Conservation (phyloP, 805 yeast species). For the Candida hispaniensis region DNA sequence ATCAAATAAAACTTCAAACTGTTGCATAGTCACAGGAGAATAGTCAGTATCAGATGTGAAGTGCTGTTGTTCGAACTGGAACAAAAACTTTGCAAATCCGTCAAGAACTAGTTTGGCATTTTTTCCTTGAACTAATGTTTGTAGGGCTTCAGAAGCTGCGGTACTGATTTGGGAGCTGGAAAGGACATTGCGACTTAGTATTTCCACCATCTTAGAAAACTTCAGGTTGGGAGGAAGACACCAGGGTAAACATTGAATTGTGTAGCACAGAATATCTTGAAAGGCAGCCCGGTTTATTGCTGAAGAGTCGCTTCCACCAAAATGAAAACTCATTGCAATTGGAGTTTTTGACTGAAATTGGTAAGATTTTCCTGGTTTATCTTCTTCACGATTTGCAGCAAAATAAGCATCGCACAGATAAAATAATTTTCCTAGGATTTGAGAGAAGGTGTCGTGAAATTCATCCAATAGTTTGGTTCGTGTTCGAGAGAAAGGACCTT, state of each 20-base stretch:
- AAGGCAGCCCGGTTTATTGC: constrained; percentile 30
- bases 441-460: constrained; percentile 62
- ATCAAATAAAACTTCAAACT: constrained; percentile 46
- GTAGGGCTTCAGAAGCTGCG: constrained; percentile 55
- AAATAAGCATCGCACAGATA: constrained; percentile 49
- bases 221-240: constrained; percentile 42
- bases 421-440: constrained; percentile 44
- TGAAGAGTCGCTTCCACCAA: constrained; percentile 28
- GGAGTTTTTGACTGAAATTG: constrained; percentile 30
- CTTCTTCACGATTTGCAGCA: constrained; percentile 26
- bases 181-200: constrained; percentile 64
- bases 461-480: constrained; percentile 19
- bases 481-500: constrained; percentile 9
- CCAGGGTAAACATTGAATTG: constrained; percentile 69
- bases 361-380: constrained; percentile 29
- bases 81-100: constrained; percentile 67
- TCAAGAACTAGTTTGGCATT: constrained; percentile 64
- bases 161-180: constrained; percentile 47
- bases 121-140: constrained; percentile 51
- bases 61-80: constrained; percentile 54
- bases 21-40: constrained; percentile 49
- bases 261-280: constrained; percentile 53
- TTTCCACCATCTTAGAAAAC: constrained; percentile 58
- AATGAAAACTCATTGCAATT: constrained; percentile 32
- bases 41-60: constrained; percentile 38